These are phyloP conservation scores for Phytophthora crassamura DNA, from an alignment of 352 stramenopile genomes.

Conservation along the genomic window DNA sequence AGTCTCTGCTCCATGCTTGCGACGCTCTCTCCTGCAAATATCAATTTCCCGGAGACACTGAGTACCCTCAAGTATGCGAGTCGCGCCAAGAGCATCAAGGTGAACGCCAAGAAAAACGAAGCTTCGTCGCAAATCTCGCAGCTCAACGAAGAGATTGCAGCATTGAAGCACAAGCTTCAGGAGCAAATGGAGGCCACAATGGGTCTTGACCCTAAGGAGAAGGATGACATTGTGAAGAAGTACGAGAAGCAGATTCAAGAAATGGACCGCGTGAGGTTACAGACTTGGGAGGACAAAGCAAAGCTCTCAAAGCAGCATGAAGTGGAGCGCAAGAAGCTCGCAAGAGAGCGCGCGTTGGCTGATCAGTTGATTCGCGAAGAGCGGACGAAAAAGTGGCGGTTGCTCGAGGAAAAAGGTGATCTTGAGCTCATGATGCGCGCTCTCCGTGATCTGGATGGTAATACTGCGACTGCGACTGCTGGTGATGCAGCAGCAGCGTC, in stretches of 20 bases:
- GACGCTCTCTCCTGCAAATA: conserved; percentile 93
- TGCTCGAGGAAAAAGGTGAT: conserved; percentile 86
- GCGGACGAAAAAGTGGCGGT: conserved; percentile 83
- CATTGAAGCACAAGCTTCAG: conserved; percentile 87
- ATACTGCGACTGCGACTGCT: conserved; percentile 28
- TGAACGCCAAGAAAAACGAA: conserved; percentile 94
- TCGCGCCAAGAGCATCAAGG: conserved; percentile 95
- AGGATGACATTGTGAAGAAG: conserved; percentile 88
- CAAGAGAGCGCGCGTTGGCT: conserved; percentile 78
- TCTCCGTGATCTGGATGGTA: conserved; percentile 64
- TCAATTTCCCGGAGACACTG: conserved; percentile 95
- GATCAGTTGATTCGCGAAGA: conserved; percentile 86
- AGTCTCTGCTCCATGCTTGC: conserved; percentile 96
- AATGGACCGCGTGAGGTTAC: conserved; percentile 83
- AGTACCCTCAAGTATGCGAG: conserved; percentile 97
- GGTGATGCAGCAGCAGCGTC: conserved; percentile 38
- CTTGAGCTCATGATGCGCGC: conserved; percentile 83
- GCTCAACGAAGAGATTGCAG: conserved; percentile 91
- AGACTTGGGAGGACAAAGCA: conserved; percentile 91
- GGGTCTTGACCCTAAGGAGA: conserved; percentile 83
- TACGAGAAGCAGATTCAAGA: conserved; percentile 92
- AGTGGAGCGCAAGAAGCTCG: conserved; percentile 81
- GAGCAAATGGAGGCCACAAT: conserved; percentile 74
- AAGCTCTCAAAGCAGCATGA: conserved; percentile 89
- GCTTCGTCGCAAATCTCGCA: conserved; percentile 90